Base-by-base conservation (phyloP, 176 grass and related monocot species). In the Lolium perenne region DNA sequence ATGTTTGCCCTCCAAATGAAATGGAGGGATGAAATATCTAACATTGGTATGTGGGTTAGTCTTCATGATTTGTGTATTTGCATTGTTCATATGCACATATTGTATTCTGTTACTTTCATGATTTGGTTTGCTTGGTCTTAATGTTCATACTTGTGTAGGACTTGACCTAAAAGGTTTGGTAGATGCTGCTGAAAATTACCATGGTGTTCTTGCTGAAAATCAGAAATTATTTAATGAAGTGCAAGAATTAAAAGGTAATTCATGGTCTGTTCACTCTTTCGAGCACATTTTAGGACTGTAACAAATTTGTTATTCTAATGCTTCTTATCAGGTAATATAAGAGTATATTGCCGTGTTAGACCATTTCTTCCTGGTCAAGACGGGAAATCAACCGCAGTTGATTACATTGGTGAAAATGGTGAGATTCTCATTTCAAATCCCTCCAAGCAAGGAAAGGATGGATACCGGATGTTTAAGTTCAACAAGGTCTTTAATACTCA, bases 321-420 rank as follows among this genome's bases (percentile, higher is more conserved):
- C 71, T 81, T 87, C 8, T 61, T 77, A 17, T 62, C 78, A 99
- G 97, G 97, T 29, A 99, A 99, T 83, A 99, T 99, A 20, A 90
- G 97, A 88, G 97, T 99, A 46, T 99, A 94, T 80, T 99, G 94
- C 65, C 94, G 97, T 84, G 77, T 99, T 17, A 94, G 97, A 68
- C 97, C 97, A 50, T 99, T 99, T 91, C 94, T 99, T 86, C 80
- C 94, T 55, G 92, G 91, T 68, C 94, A 99, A 87, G 95, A 95
- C 66, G 53, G 80, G 48, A 99, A 96, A 88, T 77, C 87, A 61
- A 94, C 92, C 0, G 68, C 82, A 51, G 71, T 99, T 91, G 97
- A 99, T 85, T 94, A 91, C 87, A 90, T 99, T 83, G 94, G 97
- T 58, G 97, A 97, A 87, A 94, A 94, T 29, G 97, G 97, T 78